Evolutionary conservation across 345 rosid species (phyloP), one percentile per base, ranked within the genome.

Genomic region (Euphorbia pulcherrima): DNA sequence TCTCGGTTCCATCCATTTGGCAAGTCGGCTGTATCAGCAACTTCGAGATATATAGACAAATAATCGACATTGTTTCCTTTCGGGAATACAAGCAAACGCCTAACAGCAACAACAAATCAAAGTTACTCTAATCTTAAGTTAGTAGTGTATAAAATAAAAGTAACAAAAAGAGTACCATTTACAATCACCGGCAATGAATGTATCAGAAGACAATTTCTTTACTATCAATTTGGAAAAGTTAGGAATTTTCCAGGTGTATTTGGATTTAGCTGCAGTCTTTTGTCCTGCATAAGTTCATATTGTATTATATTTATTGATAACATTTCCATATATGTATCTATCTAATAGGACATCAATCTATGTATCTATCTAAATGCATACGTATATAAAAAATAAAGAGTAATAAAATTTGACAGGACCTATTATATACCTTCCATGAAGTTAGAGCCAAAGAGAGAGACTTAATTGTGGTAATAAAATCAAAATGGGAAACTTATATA

Each of bases 191-290:
- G 48, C 60, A 24, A 68, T 46, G 60, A 79, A 79, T 24, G 58
- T 56, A 5, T 72, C 74, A 0, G 82, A 75, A 61, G 53, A 72
- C 48, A 44, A 60, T 27, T 64, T 68, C 65, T 48, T 68, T 23
- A 13, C 59, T 3, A 23, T 52, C 68, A 74, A 29, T 33, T 35
- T 26, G 50, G 79, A 56, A 63, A 71, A 79, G 41, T 59, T 54
- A 29, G 57, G 47, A 66, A 79, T 75, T 23, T 18, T 59, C 82
- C 82, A 79, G 11, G 76, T 68, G 75, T 44, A 78, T 58, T 63
- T 67, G 23, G 60, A 20, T 2, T 74, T 29, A 18, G 81, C 29
- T 30, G 68, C 60, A 64, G 54, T 18, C 10, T 18, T 50, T 50
- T 18, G 54, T 50, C 54, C 54, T 50, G 24, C 24, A n/a, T 1